phyloP scores from a whole-genome alignment of 2,329 filamentous ascomycete genomes.

The Hypoxylon sp. region DNA sequence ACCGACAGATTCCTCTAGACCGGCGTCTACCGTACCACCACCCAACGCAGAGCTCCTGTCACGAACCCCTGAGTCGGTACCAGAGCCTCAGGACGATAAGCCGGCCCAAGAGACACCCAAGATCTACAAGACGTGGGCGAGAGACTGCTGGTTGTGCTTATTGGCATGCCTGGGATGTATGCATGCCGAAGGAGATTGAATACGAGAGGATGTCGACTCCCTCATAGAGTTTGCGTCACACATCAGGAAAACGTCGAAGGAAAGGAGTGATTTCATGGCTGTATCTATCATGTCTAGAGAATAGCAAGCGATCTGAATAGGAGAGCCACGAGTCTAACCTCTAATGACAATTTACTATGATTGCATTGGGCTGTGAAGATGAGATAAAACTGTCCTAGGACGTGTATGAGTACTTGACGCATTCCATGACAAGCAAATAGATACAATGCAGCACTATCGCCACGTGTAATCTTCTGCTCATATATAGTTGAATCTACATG shows the following conservation, averaged over 20 bases:
- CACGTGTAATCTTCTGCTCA: too few relatives aligned
- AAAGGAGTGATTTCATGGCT: too few relatives aligned
- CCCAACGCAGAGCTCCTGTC: slow-evolving; percentile 4
- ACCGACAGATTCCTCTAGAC: background rate
- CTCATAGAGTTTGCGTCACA: background rate
- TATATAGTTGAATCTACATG: background rate
- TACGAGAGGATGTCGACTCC: background rate
- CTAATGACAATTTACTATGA: too few relatives aligned
- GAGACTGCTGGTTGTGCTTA: slow-evolving; percentile 14
- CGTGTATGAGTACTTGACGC: too few relatives aligned
- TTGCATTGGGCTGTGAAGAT: too few relatives aligned
- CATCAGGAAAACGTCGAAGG: background rate
- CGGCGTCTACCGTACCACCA: background rate
- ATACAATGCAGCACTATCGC: too few relatives aligned
- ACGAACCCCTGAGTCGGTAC: background rate
- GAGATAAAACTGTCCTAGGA: too few relatives aligned
- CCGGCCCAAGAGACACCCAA: background rate
- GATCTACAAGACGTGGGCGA: background rate
- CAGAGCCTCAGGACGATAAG: background rate
- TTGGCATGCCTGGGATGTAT: slow-evolving; percentile 11
- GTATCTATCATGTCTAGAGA: too few relatives aligned
- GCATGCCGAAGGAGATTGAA: slow-evolving; percentile 8
- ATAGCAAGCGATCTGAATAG: too few relatives aligned
- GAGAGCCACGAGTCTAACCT: too few relatives aligned
- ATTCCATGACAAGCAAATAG: too few relatives aligned